These are phyloP conservation scores for Prunus yedoensis DNA, from an alignment of 331 rosid species.

Conservation along the genomic window DNA sequence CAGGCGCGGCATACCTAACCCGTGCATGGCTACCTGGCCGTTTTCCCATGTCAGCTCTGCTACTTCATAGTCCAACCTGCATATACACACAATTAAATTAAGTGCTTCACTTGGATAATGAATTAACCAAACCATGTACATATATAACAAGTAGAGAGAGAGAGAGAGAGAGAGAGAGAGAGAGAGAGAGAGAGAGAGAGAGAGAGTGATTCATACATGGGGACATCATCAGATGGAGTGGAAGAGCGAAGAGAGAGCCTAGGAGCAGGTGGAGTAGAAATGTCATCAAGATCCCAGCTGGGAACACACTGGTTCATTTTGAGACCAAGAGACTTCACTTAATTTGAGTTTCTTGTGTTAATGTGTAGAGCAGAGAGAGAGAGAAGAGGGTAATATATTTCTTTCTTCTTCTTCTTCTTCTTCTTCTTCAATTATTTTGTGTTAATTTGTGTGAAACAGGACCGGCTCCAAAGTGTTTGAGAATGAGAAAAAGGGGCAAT, in stretches of 20 bases:
- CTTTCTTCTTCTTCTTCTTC: not conserved
- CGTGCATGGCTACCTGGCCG: slow-evolving; percentile 83
- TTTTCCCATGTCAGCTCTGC: slow-evolving; percentile 95
- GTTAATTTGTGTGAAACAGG: not conserved
- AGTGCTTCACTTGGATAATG: too few relatives aligned
- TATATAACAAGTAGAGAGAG: not conserved
- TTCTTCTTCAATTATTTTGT: not conserved
- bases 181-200: too few relatives aligned
- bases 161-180: too few relatives aligned
- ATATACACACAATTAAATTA: not conserved
- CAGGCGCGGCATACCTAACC: slow-evolving; percentile 60
- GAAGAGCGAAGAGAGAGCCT: slow-evolving; percentile 43
- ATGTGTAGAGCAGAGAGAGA: not conserved
- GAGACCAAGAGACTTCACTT: not conserved
- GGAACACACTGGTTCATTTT: slow-evolving; percentile 86
- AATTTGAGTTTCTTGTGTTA: not conserved
- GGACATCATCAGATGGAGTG: slow-evolving; percentile 35
- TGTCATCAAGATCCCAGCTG: slow-evolving; percentile 62
- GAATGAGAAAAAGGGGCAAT: not conserved
- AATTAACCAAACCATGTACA: not conserved
- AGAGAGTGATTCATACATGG: slow-evolving; percentile 46
- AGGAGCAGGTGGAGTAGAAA: slow-evolving; percentile 29
- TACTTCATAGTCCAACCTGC: slow-evolving; percentile 74
- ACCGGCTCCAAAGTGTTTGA: not conserved
- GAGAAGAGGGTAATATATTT: not conserved